phyloP scores from a whole-genome alignment of 371 early-diverging fungal species.

The Nematocida sp. region DNA sequence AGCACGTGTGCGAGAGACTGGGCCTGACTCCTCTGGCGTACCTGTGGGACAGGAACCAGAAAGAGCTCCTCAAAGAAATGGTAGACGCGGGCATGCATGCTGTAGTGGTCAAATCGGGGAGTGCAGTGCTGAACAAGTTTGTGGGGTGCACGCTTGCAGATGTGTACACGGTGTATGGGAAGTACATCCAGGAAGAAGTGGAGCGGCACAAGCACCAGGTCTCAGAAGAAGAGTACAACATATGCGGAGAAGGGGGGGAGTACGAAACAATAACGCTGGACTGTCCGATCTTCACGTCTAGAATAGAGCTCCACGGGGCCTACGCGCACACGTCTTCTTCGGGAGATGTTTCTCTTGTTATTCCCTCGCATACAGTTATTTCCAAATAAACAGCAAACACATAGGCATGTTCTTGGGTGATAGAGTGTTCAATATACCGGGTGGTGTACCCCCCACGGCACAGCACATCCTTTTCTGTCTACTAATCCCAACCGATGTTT shows the following conservation, averaged over 20 bases:
- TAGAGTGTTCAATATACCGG: too few species aligned
- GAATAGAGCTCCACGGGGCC: constrained; percentile 64
- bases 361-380: neutral
- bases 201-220: constrained; percentile 10
- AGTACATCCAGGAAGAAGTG: constrained; percentile 43
- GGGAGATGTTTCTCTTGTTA: neutral
- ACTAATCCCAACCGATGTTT: too few species aligned
- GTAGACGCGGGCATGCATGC: constrained; percentile 76
- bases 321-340: too few species aligned
- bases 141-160: constrained; percentile 67
- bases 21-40: constrained; percentile 75
- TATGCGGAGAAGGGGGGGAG: constrained; percentile 98
- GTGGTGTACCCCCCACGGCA: too few species aligned
- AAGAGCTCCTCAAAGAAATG: constrained; percentile 79
- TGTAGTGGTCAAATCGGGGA: constrained; percentile 84
- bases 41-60: constrained; percentile 83
- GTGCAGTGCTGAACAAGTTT: constrained; percentile 66
- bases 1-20: constrained; percentile 78
- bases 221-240: constrained; percentile 71
- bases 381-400: neutral
- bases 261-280: constrained; percentile 91
- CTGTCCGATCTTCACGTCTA: constrained; percentile 81
- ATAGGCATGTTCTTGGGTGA: too few species aligned
- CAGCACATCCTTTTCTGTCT: too few species aligned
- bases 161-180: constrained; percentile 67